Conservation (phyloP, 306 rosid species). For the Oemleria cerasiformis region DNA sequence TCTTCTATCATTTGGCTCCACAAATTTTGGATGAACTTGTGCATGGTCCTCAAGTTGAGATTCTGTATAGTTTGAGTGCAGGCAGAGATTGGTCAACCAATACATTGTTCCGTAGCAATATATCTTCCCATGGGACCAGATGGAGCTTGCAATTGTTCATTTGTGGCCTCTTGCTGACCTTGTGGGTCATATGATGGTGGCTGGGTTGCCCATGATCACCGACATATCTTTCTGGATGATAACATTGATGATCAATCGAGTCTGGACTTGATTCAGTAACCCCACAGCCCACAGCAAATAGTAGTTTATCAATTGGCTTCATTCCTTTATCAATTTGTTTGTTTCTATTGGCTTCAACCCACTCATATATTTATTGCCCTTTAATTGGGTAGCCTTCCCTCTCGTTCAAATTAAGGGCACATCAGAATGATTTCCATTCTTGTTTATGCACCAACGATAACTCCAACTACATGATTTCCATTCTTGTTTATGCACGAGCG, state of each 20-base stretch:
- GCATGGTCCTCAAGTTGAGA: conserved; percentile 5
- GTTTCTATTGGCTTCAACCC: conserved; percentile 27
- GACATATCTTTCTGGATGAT: conserved; percentile 15
- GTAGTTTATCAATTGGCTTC: background rate
- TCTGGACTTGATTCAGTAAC: background rate
- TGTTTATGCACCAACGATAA: background rate
- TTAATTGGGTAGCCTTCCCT: conserved; percentile 25
- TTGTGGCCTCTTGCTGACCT: conserved; percentile 24
- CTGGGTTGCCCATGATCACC: conserved; percentile 18
- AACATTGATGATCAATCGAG: background rate
- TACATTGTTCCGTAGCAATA: background rate
- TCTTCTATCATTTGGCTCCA: conserved; percentile 1
- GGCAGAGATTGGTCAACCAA: conserved; percentile 5
- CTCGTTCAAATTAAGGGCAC: conserved; percentile 37
- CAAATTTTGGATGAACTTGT: conserved; percentile 6
- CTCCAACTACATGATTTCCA: background rate
- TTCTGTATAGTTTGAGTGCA: background rate
- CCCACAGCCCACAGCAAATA: background rate
- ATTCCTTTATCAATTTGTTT: conserved; percentile 4
- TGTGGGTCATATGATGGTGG: conserved; percentile 30
- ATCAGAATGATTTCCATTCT: background rate
- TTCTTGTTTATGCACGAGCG: background rate
- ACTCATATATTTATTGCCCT: background rate
- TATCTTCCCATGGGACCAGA: background rate
- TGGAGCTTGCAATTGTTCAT: conserved; percentile 18